Evolutionary conservation across 176 grass and related monocot genomes (phyloP).

Genomic region (Tillandsia fasciculata): DNA sequence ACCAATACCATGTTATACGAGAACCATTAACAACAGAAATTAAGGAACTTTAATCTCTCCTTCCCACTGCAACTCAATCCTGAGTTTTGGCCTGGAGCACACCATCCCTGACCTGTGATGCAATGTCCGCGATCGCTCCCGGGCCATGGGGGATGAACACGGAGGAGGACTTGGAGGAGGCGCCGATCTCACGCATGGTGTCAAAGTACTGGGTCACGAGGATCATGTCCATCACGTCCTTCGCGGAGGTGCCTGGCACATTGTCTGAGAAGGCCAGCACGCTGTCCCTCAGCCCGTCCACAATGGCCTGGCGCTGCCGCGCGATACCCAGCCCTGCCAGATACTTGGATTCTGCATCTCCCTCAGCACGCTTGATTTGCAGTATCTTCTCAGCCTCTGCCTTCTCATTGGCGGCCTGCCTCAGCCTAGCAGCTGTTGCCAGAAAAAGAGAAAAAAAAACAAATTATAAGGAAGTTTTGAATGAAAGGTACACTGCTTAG

Average conservation of each 20-base stretch:
- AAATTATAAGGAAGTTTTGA: background rate
- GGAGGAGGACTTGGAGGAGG: slow-evolving; percentile 40
- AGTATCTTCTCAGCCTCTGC: slow-evolving; percentile 61
- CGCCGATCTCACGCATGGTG: slow-evolving; percentile 56
- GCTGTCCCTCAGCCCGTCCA: slow-evolving; percentile 50
- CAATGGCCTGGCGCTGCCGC: slow-evolving; percentile 52
- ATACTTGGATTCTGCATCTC: slow-evolving; percentile 60
- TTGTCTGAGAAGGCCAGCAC: slow-evolving; percentile 61
- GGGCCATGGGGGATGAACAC: slow-evolving; percentile 64
- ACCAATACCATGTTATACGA: too few relatives aligned
- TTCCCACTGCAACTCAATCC: too few relatives aligned
- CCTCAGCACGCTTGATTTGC: slow-evolving; percentile 50
- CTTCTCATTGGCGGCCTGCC: slow-evolving; percentile 46
- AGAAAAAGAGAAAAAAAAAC: background rate
- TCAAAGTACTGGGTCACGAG: slow-evolving; percentile 50
- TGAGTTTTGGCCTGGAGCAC: slow-evolving; percentile 30
- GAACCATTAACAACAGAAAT: too few relatives aligned
- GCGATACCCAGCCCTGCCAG: slow-evolving; percentile 45
- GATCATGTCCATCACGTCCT: slow-evolving; percentile 58
- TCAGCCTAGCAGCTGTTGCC: slow-evolving; percentile 48
- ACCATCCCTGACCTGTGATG: slow-evolving; percentile 41
- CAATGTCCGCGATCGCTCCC: slow-evolving; percentile 37
- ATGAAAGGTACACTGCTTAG: background rate
- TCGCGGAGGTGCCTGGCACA: slow-evolving; percentile 38
- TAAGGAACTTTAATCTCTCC: too few relatives aligned